phyloP scores from a whole-genome alignment of 202 grass and related monocot genomes.

The Setaria italica region DNA sequence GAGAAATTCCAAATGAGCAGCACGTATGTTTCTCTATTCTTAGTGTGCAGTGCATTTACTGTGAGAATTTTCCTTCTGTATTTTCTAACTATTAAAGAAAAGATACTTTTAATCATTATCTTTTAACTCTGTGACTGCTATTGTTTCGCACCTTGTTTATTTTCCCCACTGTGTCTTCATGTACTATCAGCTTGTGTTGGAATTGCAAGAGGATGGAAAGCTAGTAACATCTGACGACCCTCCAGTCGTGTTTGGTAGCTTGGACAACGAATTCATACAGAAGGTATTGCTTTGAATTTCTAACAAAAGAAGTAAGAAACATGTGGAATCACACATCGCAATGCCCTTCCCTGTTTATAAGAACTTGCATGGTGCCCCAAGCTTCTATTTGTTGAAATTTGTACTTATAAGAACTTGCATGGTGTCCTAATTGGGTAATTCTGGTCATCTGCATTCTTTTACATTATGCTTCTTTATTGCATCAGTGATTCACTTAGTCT shows the following conservation, averaged over 20 bases:
- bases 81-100: background rate
- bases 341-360: slow-evolving; percentile 7
- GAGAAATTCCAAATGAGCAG: slow-evolving; percentile 78
- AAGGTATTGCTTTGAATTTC: slow-evolving; percentile 64
- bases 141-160: background rate
- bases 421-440: background rate
- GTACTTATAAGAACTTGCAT: slow-evolving; percentile 1
- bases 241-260: slow-evolving; percentile 69
- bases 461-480: background rate
- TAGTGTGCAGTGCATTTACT: background rate
- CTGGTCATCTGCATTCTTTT: background rate
- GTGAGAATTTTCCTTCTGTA: background rate
- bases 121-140: background rate
- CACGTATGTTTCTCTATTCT: slow-evolving; percentile 51
- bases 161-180: slow-evolving; percentile 38
- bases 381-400: background rate
- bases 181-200: slow-evolving; percentile 82
- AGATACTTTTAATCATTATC: background rate
- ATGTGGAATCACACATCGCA: background rate
- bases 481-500: background rate
- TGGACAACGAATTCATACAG: slow-evolving; percentile 77
- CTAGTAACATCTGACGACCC: slow-evolving; percentile 88
- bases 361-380: slow-evolving; percentile 16
- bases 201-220: slow-evolving; percentile 90
- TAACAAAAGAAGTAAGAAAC: background rate